phyloP scores from a whole-genome alignment of 768 basidiomycete species.

The Tubosaeta brunneosetosa region DNA sequence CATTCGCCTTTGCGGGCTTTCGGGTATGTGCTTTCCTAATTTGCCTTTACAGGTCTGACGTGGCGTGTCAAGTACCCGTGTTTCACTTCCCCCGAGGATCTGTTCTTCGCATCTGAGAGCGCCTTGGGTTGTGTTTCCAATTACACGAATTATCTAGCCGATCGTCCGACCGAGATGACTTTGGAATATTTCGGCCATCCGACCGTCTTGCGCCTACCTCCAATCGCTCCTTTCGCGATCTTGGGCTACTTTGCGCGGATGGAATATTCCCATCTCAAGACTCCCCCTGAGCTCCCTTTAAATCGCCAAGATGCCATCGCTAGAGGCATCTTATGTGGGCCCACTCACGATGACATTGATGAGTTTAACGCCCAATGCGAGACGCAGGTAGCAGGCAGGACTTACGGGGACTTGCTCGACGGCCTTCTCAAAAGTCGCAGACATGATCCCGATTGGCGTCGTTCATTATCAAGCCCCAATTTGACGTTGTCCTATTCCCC shows the following conservation, averaged over 20 bases:
- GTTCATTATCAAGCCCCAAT: slow-evolving; percentile 14
- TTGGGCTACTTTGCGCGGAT: slow-evolving; percentile 44
- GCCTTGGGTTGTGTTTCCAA: slow-evolving; percentile 15
- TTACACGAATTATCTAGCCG: slow-evolving; percentile 28
- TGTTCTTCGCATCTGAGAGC: slow-evolving; percentile 21
- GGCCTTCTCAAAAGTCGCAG: slow-evolving; percentile 23
- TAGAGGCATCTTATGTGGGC: slow-evolving; percentile 32
- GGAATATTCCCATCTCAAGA: slow-evolving; percentile 31
- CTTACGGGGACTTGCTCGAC: slow-evolving; percentile 19
- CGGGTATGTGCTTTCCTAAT: slow-evolving; percentile 35
- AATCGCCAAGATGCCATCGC: slow-evolving; percentile 33
- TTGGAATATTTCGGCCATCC: slow-evolving; percentile 43
- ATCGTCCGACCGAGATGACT: slow-evolving; percentile 26
- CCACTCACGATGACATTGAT: slow-evolving; percentile 44
- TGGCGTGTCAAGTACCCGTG: slow-evolving; percentile 31
- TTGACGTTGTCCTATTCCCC: not conserved
- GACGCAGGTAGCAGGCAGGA: slow-evolving; percentile 33
- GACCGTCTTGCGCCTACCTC: slow-evolving; percentile 34
- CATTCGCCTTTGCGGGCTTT: slow-evolving; percentile 47
- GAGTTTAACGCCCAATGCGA: slow-evolving; percentile 40
- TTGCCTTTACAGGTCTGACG: slow-evolving; percentile 7
- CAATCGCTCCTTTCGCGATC: slow-evolving; percentile 43
- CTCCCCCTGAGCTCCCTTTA: slow-evolving; percentile 40
- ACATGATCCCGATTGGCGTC: slow-evolving; percentile 31
- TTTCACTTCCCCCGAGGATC: slow-evolving; percentile 35